Base-by-base conservation (phyloP, 441 rosid genomes). In the Gossypium davidsonii region DNA sequence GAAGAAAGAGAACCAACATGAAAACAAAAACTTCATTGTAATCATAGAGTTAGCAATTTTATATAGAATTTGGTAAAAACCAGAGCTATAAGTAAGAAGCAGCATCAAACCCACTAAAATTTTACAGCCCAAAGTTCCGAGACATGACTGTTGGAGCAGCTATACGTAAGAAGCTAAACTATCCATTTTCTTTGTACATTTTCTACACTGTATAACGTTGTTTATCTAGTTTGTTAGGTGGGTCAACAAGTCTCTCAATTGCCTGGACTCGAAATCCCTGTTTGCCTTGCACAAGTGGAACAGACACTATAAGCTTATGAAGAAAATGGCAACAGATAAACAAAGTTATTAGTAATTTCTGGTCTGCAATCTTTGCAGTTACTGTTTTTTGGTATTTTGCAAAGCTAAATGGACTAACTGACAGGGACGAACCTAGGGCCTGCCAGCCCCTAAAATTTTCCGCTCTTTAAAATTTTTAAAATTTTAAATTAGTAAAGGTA, bases 241-340 rank as follows among this genome's bases (percentile, higher is more conserved):
- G 37, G 75, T 75, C 80, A 84, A 73, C 2, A 76, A 70, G 46
- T 84, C 86, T 31, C 65, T 80, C 73, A 81, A 60, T 70, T 74
- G 77, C 80, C 74, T 74, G 26, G 76, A 76, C 37, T 64, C 79
- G 68, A 77, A 52, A 10, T 79, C 81, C 6, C 74, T 74, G 6
- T 31, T 31, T 31, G 34, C 34, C 34, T 31, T 55, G 34, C 34
- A 31, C 34, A 4, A 31, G 34, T 5, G 34, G 34, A 31, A 31
- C 34, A 31, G 34, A 31, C 6, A 31, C 4, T 28, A 31, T 4
- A 31, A 31, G 6, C 34, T 31, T 4, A 31, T 31, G 15, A 64
- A 64, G 26, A 42, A 64, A 18, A 17, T 39, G 51, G 4, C 51
- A 63, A 63, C 2, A 39, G 26, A 63, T 63, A 1, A 63, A 63